phyloP scores from a whole-genome alignment of 768 basidiomycete species.

The Basidioascus undulatus region DNA sequence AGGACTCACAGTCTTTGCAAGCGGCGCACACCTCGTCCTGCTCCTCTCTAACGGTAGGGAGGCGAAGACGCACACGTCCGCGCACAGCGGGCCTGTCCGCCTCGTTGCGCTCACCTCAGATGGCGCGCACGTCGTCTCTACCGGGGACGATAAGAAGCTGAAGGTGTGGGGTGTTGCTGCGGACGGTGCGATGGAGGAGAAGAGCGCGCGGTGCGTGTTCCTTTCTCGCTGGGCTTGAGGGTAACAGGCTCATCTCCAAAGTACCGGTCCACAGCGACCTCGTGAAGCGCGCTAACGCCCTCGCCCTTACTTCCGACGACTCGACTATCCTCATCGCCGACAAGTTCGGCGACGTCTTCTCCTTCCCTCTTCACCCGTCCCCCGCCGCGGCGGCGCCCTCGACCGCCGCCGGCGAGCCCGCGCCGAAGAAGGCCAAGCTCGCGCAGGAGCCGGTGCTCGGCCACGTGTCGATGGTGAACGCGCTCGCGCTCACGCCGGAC shows the following conservation, averaged over 20 bases:
- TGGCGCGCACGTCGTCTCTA: conserved; percentile 28
- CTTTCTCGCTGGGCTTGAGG: too few relatives aligned
- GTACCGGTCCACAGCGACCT: conserved; percentile 31
- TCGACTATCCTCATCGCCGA: conserved; percentile 59
- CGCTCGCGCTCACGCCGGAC: conserved; percentile 40
- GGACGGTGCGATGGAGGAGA: conserved; percentile 15
- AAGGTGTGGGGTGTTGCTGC: conserved; percentile 44
- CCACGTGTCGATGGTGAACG: conserved; percentile 64
- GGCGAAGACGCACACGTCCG: too few relatives aligned
- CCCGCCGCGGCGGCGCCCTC: not conserved
- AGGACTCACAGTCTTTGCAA: too few relatives aligned
- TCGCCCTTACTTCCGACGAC: conserved; percentile 36
- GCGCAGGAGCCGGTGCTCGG: conserved; percentile 41
- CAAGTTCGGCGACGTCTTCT: conserved; percentile 86
- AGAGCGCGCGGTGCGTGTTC: not conserved
- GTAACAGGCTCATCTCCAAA: not conserved
- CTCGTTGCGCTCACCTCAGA: too few relatives aligned
- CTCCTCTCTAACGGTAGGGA: too few relatives aligned
- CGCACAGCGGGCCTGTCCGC: too few relatives aligned
- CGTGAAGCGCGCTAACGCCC: conserved; percentile 53
- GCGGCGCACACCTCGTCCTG: too few relatives aligned
- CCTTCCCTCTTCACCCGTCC: conserved; percentile 10
- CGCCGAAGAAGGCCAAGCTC: not conserved
- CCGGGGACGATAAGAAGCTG: conserved; percentile 53
- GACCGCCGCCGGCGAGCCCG: conserved; percentile 3